Conservation (phyloP, 805 yeast species). For the Candida multigemmis region DNA sequence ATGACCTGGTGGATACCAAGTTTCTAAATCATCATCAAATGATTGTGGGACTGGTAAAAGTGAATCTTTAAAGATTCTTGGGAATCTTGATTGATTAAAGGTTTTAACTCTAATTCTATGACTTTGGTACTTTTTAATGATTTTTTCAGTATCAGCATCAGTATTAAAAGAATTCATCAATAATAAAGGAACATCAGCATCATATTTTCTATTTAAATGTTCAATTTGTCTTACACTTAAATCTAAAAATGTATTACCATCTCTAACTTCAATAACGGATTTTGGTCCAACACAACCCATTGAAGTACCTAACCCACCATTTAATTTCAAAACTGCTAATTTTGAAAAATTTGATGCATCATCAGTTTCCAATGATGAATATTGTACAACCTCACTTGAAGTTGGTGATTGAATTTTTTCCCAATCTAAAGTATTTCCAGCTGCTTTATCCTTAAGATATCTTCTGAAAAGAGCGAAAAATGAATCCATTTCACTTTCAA, state of each 20-base stretch:
- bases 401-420: slow-evolving; percentile 90
- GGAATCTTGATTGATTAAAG: slow-evolving; percentile 96
- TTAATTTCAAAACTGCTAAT: slow-evolving; percentile 90
- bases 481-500: slow-evolving; percentile 89
- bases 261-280: slow-evolving; percentile 96
- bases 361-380: slow-evolving; percentile 39
- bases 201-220: slow-evolving; percentile 81
- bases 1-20: slow-evolving; percentile 99
- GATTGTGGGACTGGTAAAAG: slow-evolving; percentile 85
- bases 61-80: slow-evolving; percentile 94
- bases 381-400: slow-evolving; percentile 82
- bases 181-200: slow-evolving; percentile 89
- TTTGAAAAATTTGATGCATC: slow-evolving; percentile 51
- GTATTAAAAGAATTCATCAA: slow-evolving; percentile 99
- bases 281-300: slow-evolving; percentile 99
- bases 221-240: slow-evolving; percentile 95
- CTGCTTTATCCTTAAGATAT: slow-evolving; percentile 81
- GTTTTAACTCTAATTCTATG: slow-evolving; percentile 93
- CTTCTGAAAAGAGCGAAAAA: slow-evolving; percentile 91
- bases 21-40: slow-evolving; percentile 62
- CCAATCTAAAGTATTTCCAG: slow-evolving; percentile 83
- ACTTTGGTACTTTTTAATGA: slow-evolving; percentile 93
- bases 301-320: slow-evolving; percentile 98
- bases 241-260: slow-evolving; percentile 94
- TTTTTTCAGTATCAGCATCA: slow-evolving; percentile 87